These are phyloP conservation scores for Ceratocystis eucalypticola DNA, from an alignment of 2,329 filamentous ascomycete genomes.

Conservation along the genomic window DNA sequence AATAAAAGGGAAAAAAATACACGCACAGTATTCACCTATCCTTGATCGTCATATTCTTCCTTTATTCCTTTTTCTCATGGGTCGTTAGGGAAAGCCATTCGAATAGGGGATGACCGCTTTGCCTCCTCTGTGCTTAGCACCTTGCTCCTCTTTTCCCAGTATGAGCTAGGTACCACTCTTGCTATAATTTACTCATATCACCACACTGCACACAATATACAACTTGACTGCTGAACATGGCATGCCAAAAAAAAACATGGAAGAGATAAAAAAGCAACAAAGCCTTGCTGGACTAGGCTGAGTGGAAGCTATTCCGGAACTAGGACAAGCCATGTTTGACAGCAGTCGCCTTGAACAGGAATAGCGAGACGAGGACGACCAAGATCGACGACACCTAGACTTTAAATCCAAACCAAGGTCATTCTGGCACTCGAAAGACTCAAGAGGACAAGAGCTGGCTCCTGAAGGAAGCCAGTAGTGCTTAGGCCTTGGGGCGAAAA, in stretches of 20 bases:
- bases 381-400: background rate
- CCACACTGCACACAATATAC: too few relatives aligned
- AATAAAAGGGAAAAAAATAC: background rate
- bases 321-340: slow-evolving; percentile 6
- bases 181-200: too few relatives aligned
- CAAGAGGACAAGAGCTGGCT: too few relatives aligned
- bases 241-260: background rate
- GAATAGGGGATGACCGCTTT: too few relatives aligned
- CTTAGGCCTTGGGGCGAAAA: too few relatives aligned
- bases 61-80: background rate
- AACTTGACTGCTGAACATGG: too few relatives aligned
- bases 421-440: too few relatives aligned
- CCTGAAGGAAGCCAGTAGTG: too few relatives aligned
- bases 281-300: background rate
- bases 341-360: background rate
- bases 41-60: background rate
- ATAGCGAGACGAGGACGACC: background rate
- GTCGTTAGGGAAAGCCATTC: too few relatives aligned
- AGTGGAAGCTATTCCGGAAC: background rate
- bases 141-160: too few relatives aligned
- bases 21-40: background rate
- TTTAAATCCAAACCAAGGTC: background rate
- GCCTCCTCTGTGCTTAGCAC: too few relatives aligned
- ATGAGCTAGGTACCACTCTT: too few relatives aligned
- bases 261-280: background rate